Evolutionary conservation across 2,329 filamentous ascomycete species (phyloP).

Genomic region (Nothophoma quercina): DNA sequence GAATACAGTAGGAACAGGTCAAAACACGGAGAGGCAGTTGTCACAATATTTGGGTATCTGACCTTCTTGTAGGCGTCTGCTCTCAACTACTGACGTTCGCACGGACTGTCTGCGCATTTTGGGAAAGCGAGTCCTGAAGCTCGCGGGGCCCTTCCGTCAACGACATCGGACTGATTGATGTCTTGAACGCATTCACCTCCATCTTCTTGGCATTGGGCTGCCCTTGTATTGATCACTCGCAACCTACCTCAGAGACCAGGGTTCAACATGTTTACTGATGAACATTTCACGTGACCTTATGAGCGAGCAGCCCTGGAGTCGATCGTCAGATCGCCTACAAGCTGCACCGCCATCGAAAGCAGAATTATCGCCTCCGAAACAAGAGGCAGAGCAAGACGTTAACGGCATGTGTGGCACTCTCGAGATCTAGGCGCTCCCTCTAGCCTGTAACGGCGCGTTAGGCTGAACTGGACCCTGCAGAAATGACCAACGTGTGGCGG

Average conservation of each 20-base stretch:
- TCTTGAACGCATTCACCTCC: neutral
- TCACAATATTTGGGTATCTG: neutral
- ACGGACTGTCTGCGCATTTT: constrained; percentile 14
- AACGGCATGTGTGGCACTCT: neutral
- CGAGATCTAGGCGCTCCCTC: neutral
- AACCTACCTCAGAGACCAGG: too few species aligned
- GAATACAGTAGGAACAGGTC: neutral
- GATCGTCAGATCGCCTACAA: neutral
- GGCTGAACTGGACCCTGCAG: neutral
- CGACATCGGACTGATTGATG: constrained; percentile 1
- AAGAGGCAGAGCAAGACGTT: neutral
- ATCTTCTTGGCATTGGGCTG: too few species aligned
- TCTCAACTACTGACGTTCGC: neutral
- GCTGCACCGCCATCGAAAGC: neutral
- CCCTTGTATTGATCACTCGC: too few species aligned
- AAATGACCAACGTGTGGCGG: constrained; percentile 2
- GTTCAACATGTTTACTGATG: too few species aligned
- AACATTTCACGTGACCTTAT: neutral
- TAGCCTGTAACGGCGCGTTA: constrained; percentile 1
- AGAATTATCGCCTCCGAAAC: neutral
- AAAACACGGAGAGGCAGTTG: too few species aligned
- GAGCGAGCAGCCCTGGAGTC: too few species aligned
- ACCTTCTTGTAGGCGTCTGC: neutral
- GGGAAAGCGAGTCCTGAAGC: constrained; percentile 15
- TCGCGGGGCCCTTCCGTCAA: neutral